Evolutionary conservation across 2,329 filamentous ascomycete genomes (phyloP).

Genomic region (Juglanconis oblonga): DNA sequence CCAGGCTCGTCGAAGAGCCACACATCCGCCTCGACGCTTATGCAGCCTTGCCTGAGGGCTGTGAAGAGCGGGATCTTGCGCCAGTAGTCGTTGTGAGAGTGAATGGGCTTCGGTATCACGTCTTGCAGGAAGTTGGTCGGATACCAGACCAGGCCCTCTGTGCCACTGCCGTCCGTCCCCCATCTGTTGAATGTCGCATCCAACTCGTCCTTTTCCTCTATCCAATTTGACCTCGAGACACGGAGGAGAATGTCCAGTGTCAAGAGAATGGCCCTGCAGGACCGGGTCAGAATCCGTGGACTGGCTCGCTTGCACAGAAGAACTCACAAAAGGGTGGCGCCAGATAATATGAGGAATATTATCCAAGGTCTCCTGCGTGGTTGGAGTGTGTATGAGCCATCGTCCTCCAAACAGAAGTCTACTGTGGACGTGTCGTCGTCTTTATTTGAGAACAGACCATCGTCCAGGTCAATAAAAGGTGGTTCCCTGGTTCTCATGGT

Average conservation of each 20-base stretch:
- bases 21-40: conserved; percentile 67
- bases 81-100: conserved; percentile 73
- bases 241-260: conserved; percentile 19
- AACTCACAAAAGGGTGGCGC: conserved; percentile 7
- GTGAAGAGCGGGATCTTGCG: conserved; percentile 60
- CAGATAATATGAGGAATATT: background rate
- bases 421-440: background rate
- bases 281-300: background rate
- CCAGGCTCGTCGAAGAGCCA: conserved; percentile 52
- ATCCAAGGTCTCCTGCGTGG: conserved; percentile 7
- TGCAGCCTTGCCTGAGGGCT: conserved; percentile 57
- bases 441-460: background rate
- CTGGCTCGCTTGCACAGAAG: background rate
- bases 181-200: conserved; percentile 32
- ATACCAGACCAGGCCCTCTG: conserved; percentile 41
- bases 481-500: background rate
- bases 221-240: conserved; percentile 10
- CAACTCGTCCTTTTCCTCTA: conserved; percentile 20
- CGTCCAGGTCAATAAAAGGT: background rate
- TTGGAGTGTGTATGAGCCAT: background rate
- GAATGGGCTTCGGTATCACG: conserved; percentile 51
- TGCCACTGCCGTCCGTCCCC: conserved; percentile 34
- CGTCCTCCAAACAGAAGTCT: background rate
- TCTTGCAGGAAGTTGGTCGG: conserved; percentile 51
- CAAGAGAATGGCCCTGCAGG: conserved; percentile 2